phyloP scores from a whole-genome alignment of 1,139 yeast species.

The Kodamaea suecica region DNA sequence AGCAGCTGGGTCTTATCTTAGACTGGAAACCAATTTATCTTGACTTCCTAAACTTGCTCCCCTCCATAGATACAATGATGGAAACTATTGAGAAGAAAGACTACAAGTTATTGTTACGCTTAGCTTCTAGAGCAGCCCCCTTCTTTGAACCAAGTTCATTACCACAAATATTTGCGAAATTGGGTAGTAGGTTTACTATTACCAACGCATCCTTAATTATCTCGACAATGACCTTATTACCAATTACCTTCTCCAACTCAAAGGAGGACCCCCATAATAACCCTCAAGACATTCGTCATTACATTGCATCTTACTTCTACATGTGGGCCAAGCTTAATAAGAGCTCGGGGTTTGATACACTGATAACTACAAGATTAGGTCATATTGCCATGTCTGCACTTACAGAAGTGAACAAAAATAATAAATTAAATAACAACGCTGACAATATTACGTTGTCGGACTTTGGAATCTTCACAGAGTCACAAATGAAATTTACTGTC shows the following conservation, averaged over 20 bases:
- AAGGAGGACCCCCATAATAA: slow-evolving; percentile 15
- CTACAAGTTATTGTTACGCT: slow-evolving; percentile 38
- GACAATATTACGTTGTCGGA: slow-evolving; percentile 4
- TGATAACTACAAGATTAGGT: slow-evolving; percentile 65
- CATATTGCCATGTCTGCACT: slow-evolving; percentile 55
- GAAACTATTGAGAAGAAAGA: slow-evolving; percentile 42
- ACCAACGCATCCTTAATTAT: slow-evolving; percentile 58
- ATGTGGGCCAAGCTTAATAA: slow-evolving; percentile 67
- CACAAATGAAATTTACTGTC: slow-evolving; percentile 59
- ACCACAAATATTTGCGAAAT: slow-evolving; percentile 34
- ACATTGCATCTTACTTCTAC: slow-evolving; percentile 65
- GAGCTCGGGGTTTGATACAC: slow-evolving; percentile 60
- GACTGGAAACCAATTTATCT: slow-evolving; percentile 53
- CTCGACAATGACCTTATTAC: slow-evolving; percentile 56
- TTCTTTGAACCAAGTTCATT: slow-evolving; percentile 41
- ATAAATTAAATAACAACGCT: not conserved
- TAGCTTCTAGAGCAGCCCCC: slow-evolving; percentile 47
- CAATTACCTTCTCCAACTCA: slow-evolving; percentile 24
- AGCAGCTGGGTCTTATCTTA: slow-evolving; percentile 37
- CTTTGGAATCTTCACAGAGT: slow-evolving; percentile 49
- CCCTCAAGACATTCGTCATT: slow-evolving; percentile 47
- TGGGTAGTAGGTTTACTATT: slow-evolving; percentile 52
- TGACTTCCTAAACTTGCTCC: slow-evolving; percentile 36
- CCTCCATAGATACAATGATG: slow-evolving; percentile 28
- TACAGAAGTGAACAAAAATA: slow-evolving; percentile 18